Percentiles rank a stretch among this genome's conserved stretches.
Evolutionary conservation across 2,329 filamentous ascomycete genomes (phyloP).

Genomic region (Furcasterigmium furcatum): DNA sequence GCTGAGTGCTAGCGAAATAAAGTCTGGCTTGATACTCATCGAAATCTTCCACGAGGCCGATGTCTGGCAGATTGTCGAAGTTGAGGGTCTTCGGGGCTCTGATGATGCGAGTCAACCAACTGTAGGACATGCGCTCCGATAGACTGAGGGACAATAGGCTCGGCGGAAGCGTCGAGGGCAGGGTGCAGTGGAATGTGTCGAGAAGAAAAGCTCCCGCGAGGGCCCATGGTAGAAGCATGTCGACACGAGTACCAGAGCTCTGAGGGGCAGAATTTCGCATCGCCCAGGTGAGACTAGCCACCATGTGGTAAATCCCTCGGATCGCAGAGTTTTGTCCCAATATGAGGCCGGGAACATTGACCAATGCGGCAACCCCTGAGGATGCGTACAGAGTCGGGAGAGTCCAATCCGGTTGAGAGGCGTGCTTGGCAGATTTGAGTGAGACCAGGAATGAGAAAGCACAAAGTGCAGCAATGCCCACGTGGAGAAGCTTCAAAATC

Average conservation of each 20-base stretch:
- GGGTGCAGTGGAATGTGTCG: background rate
- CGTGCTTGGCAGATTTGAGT: no score
- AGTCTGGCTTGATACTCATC: background rate
- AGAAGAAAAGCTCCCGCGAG: background rate
- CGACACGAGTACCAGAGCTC: no score
- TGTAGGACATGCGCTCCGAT: background rate
- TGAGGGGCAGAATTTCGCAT: background rate
- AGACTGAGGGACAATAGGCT: background rate
- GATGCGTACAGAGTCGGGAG: no score
- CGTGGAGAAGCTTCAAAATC: no score
- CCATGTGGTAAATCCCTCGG: background rate
- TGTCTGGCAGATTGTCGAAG: background rate
- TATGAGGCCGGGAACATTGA: background rate
- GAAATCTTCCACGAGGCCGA: background rate
- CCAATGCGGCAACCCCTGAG: background rate
- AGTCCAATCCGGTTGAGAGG: no score
- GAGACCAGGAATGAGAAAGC: no score
- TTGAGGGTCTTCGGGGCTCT: background rate
- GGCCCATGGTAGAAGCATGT: background rate
- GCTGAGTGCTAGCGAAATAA: no score
- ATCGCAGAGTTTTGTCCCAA: background rate
- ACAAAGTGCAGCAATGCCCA: no score
- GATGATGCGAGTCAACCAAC: background rate
- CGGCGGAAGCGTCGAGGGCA: background rate
- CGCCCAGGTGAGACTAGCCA: background rate